Evolutionary conservation across 2,329 filamentous ascomycete species (phyloP).

Genomic region (Coniochaeta hoffmannii): DNA sequence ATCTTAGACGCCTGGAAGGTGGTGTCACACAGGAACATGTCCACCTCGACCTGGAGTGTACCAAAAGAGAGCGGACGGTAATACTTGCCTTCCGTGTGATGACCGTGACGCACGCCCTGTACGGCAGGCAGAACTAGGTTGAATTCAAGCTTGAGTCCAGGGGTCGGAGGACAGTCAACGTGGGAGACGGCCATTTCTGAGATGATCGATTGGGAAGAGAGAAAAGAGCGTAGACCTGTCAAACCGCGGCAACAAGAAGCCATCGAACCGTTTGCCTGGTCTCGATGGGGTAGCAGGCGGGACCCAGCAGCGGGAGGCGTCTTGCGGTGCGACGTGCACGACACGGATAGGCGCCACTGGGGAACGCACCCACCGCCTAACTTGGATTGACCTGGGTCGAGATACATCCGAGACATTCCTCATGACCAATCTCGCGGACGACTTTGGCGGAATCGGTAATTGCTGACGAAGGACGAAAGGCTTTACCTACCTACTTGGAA

Average conservation of each 20-base stretch:
- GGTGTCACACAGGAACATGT: not conserved
- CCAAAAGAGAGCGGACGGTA: not conserved
- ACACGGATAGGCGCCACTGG: not conserved
- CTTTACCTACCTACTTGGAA: too few relatives aligned
- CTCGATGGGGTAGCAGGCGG: not conserved
- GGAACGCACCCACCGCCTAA: not conserved
- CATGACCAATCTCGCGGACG: not conserved
- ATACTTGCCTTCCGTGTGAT: not conserved
- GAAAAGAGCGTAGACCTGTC: not conserved
- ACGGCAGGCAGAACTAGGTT: not conserved
- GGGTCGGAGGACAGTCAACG: not conserved
- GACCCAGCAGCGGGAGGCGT: not conserved
- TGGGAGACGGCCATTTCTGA: not conserved
- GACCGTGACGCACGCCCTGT: not conserved
- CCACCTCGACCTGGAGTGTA: not conserved
- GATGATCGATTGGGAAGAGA: not conserved
- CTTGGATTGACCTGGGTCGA: not conserved
- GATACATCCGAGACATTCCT: not conserved
- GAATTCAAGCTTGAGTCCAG: not conserved
- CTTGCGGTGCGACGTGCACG: not conserved
- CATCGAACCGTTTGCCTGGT: not conserved
- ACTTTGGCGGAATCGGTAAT: not conserved
- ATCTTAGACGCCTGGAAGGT: not conserved
- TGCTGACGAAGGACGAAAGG: not conserved
- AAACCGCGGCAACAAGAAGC: not conserved